These are phyloP conservation scores for Balamuthia mandrillaris DNA, from an alignment of 208 protist species.

Conservation along the genomic window DNA sequence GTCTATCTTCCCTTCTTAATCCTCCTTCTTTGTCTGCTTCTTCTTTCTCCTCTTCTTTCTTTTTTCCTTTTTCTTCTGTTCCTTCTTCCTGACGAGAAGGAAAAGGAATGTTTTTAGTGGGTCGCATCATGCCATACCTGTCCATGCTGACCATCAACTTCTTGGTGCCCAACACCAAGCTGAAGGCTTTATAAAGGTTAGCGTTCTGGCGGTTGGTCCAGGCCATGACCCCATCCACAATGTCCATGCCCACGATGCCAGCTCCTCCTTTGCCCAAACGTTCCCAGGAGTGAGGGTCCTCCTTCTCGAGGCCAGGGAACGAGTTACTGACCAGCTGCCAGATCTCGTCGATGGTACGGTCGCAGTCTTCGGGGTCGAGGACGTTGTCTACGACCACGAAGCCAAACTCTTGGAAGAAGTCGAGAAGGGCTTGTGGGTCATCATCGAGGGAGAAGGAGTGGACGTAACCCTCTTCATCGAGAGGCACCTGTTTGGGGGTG, in stretches of 20 bases:
- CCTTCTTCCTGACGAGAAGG: no score
- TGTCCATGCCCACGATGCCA: slow-evolving; percentile 20
- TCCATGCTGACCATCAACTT: neutral
- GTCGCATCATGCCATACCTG: slow-evolving; percentile 25
- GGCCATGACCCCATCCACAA: neutral
- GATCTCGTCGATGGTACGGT: slow-evolving; percentile 18
- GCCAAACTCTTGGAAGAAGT: slow-evolving; percentile 17
- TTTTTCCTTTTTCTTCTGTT: neutral
- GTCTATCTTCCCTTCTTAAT: neutral
- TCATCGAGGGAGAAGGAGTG: slow-evolving; percentile 4
- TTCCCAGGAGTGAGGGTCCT: slow-evolving; percentile 9
- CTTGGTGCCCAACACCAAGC: neutral
- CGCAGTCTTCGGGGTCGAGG: neutral
- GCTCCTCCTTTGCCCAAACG: neutral
- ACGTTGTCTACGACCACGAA: slow-evolving; percentile 32
- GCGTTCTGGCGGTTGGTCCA: slow-evolving; percentile 24
- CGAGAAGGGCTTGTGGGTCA: neutral
- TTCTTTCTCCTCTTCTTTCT: neutral
- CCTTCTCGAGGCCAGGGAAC: neutral
- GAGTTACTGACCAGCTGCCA: neutral
- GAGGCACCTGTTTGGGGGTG: neutral
- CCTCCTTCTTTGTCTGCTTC: neutral
- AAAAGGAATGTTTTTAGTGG: neutral
- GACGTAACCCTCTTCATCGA: slow-evolving; percentile 13
- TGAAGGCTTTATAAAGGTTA: neutral